Percentiles rank a stretch among this genome's conserved stretches.
phyloP scores from a whole-genome alignment of 1,284 basidiomycete genomes.

The Hymenochaete sp. region DNA sequence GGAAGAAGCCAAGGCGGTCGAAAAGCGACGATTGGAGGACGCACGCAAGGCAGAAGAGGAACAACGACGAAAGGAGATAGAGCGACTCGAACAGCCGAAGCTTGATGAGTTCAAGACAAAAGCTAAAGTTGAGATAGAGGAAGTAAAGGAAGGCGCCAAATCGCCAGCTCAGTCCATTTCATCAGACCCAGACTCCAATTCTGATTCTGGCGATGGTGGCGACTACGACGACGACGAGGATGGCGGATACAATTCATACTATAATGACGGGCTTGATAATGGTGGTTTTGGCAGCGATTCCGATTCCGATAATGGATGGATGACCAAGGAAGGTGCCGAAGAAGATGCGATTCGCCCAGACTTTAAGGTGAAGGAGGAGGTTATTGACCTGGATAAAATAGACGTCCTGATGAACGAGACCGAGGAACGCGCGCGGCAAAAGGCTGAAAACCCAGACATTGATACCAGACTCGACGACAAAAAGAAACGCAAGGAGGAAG shows the following conservation, averaged over 20 bases:
- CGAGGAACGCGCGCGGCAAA: neutral
- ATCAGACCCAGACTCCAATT: no score
- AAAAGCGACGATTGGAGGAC: conserved; percentile 10
- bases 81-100: conserved; percentile 29
- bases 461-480: neutral
- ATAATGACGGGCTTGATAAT: neutral
- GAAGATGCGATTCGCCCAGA: neutral
- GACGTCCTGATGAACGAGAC: neutral
- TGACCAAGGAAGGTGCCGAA: neutral
- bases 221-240: neutral
- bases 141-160: no score
- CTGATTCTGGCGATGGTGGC: neutral
- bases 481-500: neutral
- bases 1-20: conserved; percentile 7
- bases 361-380: neutral
- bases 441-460: no score
- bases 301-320: neutral
- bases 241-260: no score
- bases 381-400: neutral
- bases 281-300: neutral
- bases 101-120: conserved; percentile 9
- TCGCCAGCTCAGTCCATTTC: no score
- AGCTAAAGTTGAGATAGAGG: no score
- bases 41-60: conserved; percentile 12
- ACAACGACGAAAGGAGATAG: conserved; percentile 13